A percentile compares a stretch with the other conserved stretches of the same genome.
phyloP scores from a whole-genome alignment of 768 basidiomycete species.

The Auricularia cornea region DNA sequence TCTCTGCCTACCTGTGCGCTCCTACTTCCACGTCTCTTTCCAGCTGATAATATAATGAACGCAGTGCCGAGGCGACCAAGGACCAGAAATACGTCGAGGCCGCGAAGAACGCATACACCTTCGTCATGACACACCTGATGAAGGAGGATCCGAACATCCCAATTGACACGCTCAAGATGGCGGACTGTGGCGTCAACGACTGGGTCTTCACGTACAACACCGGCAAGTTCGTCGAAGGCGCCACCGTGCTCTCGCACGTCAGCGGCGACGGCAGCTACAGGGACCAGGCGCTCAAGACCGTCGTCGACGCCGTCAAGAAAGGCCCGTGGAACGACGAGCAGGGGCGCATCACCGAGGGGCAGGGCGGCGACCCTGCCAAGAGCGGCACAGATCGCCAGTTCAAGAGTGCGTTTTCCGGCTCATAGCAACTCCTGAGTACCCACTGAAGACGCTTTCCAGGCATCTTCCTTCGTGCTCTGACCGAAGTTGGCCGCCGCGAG shows the following conservation, averaged over 20 bases:
- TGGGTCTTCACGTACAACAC: slow-evolving; percentile 50
- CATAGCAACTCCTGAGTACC: neutral
- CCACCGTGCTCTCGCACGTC: slow-evolving; percentile 36
- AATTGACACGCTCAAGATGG: slow-evolving; percentile 39
- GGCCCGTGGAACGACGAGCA: slow-evolving; percentile 39
- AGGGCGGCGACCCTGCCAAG: neutral
- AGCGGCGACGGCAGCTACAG: slow-evolving; percentile 36
- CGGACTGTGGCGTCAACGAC: slow-evolving; percentile 38
- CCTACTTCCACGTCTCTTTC: slow-evolving; percentile 36
- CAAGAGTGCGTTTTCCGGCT: neutral
- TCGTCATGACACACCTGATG: slow-evolving; percentile 38
- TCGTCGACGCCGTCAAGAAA: slow-evolving; percentile 36
- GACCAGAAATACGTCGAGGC: slow-evolving; percentile 39
- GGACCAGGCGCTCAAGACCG: slow-evolving; percentile 26
- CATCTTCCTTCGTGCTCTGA: neutral
- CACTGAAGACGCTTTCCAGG: no score
- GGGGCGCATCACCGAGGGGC: slow-evolving; percentile 46
- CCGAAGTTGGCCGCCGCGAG: neutral
- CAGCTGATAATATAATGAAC: no score
- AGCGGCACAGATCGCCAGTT: neutral
- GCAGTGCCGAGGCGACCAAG: slow-evolving; percentile 37
- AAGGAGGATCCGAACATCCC: slow-evolving; percentile 34
- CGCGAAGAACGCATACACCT: slow-evolving; percentile 38
- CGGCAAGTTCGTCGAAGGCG: slow-evolving; percentile 46
- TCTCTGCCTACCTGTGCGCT: neutral